Evolutionary conservation across 75 land plant species (phyloP).

Genomic region (Cunninghamia lanceolata): DNA sequence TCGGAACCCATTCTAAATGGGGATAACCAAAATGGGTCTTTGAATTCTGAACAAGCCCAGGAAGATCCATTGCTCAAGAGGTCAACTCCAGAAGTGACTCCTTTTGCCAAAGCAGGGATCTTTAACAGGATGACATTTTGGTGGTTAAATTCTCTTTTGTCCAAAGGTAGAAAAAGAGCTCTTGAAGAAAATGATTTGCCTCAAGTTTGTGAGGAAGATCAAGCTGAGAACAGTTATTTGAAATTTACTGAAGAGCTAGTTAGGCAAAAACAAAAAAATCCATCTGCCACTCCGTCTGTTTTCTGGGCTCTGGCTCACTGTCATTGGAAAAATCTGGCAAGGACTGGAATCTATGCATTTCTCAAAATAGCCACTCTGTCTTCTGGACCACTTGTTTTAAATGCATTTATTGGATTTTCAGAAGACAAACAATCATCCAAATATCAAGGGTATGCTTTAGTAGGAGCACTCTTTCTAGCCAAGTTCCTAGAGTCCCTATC

Average conservation of each 20-base stretch:
- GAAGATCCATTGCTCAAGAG: neutral
- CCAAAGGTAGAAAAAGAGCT: conserved; percentile 45
- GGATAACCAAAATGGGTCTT: neutral
- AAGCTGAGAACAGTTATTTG: conserved; percentile 33
- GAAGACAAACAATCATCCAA: conserved; percentile 36
- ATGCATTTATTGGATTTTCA: conserved; percentile 57
- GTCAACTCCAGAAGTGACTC: conserved; percentile 19
- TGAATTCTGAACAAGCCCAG: neutral
- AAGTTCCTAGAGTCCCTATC: conserved; percentile 20
- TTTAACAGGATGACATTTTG: conserved; percentile 54
- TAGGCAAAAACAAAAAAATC: conserved; percentile 8
- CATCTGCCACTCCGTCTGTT: conserved; percentile 23
- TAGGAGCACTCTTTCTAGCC: conserved; percentile 13
- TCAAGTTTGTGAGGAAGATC: conserved; percentile 31
- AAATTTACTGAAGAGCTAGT: conserved; percentile 23
- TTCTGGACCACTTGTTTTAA: conserved; percentile 64
- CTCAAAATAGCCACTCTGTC: conserved; percentile 44
- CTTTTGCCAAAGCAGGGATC: conserved; percentile 58
- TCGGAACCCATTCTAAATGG: neutral
- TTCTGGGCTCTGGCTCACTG: conserved; percentile 35
- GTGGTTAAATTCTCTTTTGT: conserved; percentile 82
- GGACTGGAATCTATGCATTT: conserved; percentile 63
- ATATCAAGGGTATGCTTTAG: conserved; percentile 37
- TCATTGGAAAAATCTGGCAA: conserved; percentile 41
- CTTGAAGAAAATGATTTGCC: conserved; percentile 68